Base-by-base conservation (phyloP, 805 yeast genomes). In the Starmera quercuum region DNA sequence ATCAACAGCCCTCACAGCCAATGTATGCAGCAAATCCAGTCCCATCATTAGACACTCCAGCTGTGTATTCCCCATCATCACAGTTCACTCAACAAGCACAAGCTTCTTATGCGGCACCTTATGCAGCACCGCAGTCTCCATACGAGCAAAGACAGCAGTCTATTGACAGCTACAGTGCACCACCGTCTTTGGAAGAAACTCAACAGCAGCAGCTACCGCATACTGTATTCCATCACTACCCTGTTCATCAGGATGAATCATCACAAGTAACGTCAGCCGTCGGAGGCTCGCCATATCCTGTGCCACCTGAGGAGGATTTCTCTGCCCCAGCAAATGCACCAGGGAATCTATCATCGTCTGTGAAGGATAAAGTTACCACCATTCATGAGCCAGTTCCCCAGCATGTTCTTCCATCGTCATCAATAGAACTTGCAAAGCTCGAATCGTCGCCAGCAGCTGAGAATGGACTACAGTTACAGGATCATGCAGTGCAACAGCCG, bases 1-100 rank as follows among this genome's bases (percentile, higher is more conserved):
- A 17, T 18, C 4, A 13, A 6, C 27, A 25, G 15, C 27, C 35
- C 29, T 15, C 41, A 30, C 38, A 59, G 32, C 60, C 52, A 27
- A 51, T 53, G 29, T 30, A 25, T 18, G 18, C 6, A 18, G 24
- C 19, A n/a, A 14, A 29, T 27, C 30, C 19, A 29, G 6, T 17
- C 19, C 9, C n/a, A 3, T 11, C 29, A 26, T 17, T 32, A 28
- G 19, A 19, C 21, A 26, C 43, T 32, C 20, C 28, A 29, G 19
- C 20, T 6, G 7, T 7, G 18, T 6, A 11, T 6, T 18, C 25
- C 13, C 19, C 21, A 20, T 16, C 34, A 26, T 13, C 14, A 11
- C n/a, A 12, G 10, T 26, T 20, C 13, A n/a, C 35, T 10, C 13
- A 18, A 7, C 21, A 16, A 10, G 21, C 10, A 27, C 12, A 27